These are phyloP conservation scores for Linum trigynum DNA, from an alignment of 345 rosid species.

Conservation along the genomic window DNA sequence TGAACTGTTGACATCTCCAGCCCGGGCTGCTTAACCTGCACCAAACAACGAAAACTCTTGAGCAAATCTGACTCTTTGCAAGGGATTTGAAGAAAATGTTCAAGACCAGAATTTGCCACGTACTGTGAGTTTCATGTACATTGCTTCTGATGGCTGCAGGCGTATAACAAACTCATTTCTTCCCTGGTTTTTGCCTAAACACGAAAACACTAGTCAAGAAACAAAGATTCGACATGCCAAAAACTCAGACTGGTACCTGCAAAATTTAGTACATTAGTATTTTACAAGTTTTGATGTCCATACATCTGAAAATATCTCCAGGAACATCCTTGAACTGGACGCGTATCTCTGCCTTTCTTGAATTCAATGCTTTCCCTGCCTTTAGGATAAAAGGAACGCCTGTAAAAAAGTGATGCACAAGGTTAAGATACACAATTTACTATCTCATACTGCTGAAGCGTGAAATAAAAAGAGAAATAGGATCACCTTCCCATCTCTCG, in stretches of 20 bases:
- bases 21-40: constrained; percentile 97
- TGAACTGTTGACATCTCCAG: constrained; percentile 88
- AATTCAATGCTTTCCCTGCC: constrained; percentile 96
- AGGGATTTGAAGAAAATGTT: background rate
- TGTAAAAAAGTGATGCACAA: constrained; percentile 23
- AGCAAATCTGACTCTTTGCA: background rate
- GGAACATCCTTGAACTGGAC: constrained; percentile 98
- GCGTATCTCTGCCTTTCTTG: constrained; percentile 98
- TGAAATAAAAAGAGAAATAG: constrained; percentile 5
- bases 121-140: constrained; percentile 97
- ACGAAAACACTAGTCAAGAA: constrained; percentile 10
- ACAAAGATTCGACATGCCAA: background rate
- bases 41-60: constrained; percentile 8
- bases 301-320: constrained; percentile 92
- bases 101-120: constrained; percentile 17
- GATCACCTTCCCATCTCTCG: constrained; percentile 97
- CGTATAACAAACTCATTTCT: constrained; percentile 97
- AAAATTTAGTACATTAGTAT: constrained; percentile 4
- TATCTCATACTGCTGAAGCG: too few relatives aligned
- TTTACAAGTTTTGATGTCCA: constrained; percentile 8
- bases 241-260: background rate
- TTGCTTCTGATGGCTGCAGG: constrained; percentile 93
- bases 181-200: constrained; percentile 80
- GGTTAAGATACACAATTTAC: constrained; percentile 1
- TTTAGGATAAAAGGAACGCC: constrained; percentile 94